Conservation (phyloP, 495 filamentous ascomycete genomes). For the Jackrogersella multiformis region DNA sequence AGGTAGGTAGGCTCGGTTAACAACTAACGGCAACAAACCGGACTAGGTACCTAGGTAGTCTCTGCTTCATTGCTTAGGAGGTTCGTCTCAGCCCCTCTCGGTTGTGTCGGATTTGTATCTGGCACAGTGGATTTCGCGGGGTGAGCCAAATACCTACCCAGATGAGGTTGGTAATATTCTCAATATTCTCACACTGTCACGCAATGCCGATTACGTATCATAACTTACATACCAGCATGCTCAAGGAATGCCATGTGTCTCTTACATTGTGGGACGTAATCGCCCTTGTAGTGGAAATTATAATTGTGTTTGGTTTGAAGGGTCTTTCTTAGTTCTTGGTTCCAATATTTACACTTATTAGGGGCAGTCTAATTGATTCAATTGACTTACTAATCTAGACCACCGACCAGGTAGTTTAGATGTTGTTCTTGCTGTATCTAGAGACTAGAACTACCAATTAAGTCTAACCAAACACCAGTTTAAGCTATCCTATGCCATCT, state of each 20-base stretch:
- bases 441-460: neutral
- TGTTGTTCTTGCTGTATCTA: neutral
- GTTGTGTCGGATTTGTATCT: slow-evolving; percentile 11
- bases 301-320: neutral
- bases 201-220: slow-evolving; percentile 31
- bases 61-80: slow-evolving; percentile 4
- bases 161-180: slow-evolving; percentile 31
- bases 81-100: slow-evolving; percentile 21
- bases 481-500: neutral
- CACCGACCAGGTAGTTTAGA: neutral
- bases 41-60: too few species aligned
- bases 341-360: neutral
- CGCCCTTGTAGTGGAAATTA: neutral
- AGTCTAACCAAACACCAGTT: neutral
- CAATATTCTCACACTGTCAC: slow-evolving; percentile 32
- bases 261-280: neutral
- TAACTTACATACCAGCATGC: neutral
- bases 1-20: neutral
- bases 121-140: slow-evolving; percentile 33
- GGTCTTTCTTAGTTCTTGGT: too few species aligned
- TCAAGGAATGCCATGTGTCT: neutral
- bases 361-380: neutral
- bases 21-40: neutral
- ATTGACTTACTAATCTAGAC: neutral
- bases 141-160: slow-evolving; percentile 7